Conservation (phyloP, 2,329 filamentous ascomycete genomes). For the Didymella sp. region DNA sequence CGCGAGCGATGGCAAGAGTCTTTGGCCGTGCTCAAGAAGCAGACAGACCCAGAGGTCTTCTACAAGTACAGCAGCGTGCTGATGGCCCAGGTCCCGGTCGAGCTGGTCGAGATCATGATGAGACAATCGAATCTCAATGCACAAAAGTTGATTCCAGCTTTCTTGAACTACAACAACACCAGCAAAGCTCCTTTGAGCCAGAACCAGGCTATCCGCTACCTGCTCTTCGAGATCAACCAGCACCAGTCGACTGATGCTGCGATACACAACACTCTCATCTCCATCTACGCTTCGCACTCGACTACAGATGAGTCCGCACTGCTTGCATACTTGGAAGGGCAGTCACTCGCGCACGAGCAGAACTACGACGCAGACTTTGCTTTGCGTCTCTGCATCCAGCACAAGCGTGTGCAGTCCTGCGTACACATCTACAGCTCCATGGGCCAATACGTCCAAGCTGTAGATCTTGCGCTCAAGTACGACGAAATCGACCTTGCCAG, state of each 20-base stretch:
- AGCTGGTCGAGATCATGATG: conserved; percentile 95
- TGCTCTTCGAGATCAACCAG: conserved; percentile 91
- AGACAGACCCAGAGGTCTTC: conserved; percentile 90
- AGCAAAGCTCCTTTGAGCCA: conserved; percentile 68
- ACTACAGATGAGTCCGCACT: conserved; percentile 85
- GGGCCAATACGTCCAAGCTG: conserved; percentile 91
- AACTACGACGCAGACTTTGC: conserved; percentile 96
- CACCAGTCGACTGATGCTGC: conserved; percentile 80
- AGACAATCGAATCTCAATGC: conserved; percentile 84
- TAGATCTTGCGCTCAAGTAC: conserved; percentile 89
- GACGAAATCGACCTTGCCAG: conserved; percentile 88
- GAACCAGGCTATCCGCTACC: conserved; percentile 93
- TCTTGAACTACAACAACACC: conserved; percentile 90
- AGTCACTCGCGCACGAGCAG: conserved; percentile 75
- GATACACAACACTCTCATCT: conserved; percentile 95
- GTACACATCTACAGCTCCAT: conserved; percentile 98
- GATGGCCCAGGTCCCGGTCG: conserved; percentile 84
- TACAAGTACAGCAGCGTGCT: conserved; percentile 97
- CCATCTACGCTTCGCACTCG: conserved; percentile 88
- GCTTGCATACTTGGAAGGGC: conserved; percentile 86
- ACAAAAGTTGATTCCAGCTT: conserved; percentile 86
- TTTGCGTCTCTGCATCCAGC: conserved; percentile 90
- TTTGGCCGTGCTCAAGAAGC: conserved; percentile 86
- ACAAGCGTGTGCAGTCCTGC: conserved; percentile 90
- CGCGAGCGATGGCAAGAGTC: conserved; percentile 90